phyloP scores from a whole-genome alignment of 208 protist species.

The Crithidia thermophila region DNA sequence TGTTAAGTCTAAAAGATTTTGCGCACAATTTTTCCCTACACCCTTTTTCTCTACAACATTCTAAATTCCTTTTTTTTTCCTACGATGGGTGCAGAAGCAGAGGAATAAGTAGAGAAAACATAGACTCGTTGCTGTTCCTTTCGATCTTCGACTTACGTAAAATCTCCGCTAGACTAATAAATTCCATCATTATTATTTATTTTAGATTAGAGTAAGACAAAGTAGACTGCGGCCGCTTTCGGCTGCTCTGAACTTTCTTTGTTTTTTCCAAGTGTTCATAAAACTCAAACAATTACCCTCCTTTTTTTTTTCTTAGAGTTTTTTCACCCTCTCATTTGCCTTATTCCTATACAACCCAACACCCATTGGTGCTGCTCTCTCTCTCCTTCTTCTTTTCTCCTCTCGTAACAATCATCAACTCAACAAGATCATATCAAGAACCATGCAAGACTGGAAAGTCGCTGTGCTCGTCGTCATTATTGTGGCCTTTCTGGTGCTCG shows the following conservation, averaged over 20 bases:
- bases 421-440: neutral
- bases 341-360: slow-evolving; percentile 1
- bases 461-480: slow-evolving; percentile 57
- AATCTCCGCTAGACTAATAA: no score
- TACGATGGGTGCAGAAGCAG: no score
- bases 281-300: neutral
- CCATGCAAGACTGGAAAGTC: slow-evolving; percentile 63
- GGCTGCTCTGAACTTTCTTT: neutral
- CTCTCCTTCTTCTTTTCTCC: slow-evolving; percentile 10
- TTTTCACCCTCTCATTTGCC: neutral
- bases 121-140: no score
- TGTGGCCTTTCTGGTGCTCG: slow-evolving; percentile 49
- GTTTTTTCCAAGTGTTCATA: neutral
- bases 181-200: slow-evolving; percentile 24
- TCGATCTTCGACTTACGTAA: no score
- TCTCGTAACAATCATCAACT: neutral
- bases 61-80: no score
- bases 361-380: slow-evolving; percentile 4
- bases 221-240: no score
- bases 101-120: no score
- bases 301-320: neutral
- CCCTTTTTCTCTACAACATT: no score
- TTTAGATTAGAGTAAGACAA: slow-evolving; percentile 7
- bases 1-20: no score
- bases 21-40: no score